phyloP scores from a whole-genome alignment of 2,329 filamentous ascomycete genomes.

The Apiospora sp. region DNA sequence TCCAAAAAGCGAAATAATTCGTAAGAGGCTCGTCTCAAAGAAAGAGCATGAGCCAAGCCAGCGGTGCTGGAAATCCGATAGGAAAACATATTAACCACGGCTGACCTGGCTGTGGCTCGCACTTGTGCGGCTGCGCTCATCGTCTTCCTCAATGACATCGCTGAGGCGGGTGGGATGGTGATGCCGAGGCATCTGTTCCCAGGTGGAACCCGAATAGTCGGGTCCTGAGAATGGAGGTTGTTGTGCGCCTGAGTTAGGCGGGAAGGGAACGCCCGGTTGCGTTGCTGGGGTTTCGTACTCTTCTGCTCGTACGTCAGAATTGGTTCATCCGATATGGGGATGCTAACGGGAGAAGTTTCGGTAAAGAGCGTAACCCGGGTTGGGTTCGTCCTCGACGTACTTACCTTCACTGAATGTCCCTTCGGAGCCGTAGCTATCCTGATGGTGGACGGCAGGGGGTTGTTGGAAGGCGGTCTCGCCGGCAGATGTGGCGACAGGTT shows the following conservation, averaged over 20 bases:
- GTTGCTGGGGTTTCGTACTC: constrained; percentile 65
- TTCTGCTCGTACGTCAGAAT: constrained; percentile 54
- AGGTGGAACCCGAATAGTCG: constrained; percentile 75
- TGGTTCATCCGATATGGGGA: constrained; percentile 40
- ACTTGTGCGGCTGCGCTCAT: constrained; percentile 80
- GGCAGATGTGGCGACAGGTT: constrained; percentile 50
- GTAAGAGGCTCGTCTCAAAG: not conserved
- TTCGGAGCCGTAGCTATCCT: constrained; percentile 65
- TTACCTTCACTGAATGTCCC: constrained; percentile 74
- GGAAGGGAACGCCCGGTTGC: constrained; percentile 42
- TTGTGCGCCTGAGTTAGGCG: constrained; percentile 39
- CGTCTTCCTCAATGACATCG: constrained; percentile 87
- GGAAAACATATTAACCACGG: constrained; percentile 43
- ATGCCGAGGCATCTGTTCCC: constrained; percentile 78
- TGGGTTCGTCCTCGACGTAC: constrained; percentile 66
- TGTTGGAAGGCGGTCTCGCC: constrained; percentile 51
- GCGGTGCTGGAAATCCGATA: not conserved
- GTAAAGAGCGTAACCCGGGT: constrained; percentile 66
- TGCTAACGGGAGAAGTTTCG: constrained; percentile 53
- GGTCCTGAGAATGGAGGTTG: constrained; percentile 50
- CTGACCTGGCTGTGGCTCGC: constrained; percentile 71
- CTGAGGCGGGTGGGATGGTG: constrained; percentile 89
- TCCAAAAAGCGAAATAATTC: constrained; percentile 4
- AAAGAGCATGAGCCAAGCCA: not conserved
- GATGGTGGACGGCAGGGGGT: constrained; percentile 50